Evolutionary conservation across 306 rosid species (phyloP).

Genomic region (Ziziphus jujuba): DNA sequence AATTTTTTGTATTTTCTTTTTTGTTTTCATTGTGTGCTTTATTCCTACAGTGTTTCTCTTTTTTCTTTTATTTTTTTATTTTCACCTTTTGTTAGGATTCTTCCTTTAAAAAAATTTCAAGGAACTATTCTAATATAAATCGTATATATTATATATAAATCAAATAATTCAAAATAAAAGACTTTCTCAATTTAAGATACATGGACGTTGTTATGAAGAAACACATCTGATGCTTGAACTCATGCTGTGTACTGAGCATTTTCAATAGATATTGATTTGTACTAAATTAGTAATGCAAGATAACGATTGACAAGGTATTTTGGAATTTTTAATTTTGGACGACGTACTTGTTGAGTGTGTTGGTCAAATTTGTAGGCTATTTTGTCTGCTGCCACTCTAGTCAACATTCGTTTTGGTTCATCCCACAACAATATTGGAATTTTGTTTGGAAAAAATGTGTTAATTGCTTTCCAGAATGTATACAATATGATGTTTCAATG

Average conservation of each 20-base stretch:
- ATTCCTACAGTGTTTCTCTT: constrained; percentile 15
- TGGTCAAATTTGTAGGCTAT: constrained; percentile 3
- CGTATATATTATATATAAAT: no score
- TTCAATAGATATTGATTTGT: no score
- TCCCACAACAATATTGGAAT: neutral
- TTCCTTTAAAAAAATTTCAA: no score
- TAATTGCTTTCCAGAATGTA: neutral
- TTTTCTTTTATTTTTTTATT: constrained; percentile 14
- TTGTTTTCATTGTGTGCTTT: constrained; percentile 26
- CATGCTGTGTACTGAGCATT: no score
- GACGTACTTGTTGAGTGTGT: neutral
- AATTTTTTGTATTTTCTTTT: constrained; percentile 24
- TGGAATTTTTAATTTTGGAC: no score
- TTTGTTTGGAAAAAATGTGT: neutral
- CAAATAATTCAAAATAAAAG: no score
- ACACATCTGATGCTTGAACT: no score
- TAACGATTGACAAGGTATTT: neutral
- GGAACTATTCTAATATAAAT: no score
- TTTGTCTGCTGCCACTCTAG: neutral
- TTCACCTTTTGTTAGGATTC: neutral
- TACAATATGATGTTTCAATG: neutral
- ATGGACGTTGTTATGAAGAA: no score
- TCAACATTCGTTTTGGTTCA: neutral
- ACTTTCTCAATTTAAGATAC: no score
- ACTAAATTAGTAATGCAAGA: neutral